Conservation (phyloP, 2,329 filamentous ascomycete genomes). For the Penicillium corylophilum region DNA sequence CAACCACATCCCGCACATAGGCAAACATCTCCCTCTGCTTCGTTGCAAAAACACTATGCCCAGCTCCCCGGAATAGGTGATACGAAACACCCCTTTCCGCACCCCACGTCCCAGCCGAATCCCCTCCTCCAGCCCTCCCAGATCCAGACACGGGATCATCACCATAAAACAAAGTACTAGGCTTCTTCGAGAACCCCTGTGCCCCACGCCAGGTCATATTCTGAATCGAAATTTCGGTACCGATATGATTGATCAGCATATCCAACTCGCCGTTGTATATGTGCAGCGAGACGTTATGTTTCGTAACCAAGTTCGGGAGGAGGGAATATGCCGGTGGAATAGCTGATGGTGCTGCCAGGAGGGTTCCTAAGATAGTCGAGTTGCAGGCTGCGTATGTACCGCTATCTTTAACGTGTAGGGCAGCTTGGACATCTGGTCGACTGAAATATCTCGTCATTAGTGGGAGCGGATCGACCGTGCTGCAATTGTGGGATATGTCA, state of each 20-base stretch:
- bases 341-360: constrained; percentile 22
- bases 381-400: constrained; percentile 32
- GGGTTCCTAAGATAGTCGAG: constrained; percentile 26
- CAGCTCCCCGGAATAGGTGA: constrained; percentile 36
- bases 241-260: constrained; percentile 40
- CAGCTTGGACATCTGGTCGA: constrained; percentile 33
- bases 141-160: constrained; percentile 24
- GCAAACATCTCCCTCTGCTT: constrained; percentile 37
- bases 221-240: constrained; percentile 36
- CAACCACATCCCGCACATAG: constrained; percentile 37
- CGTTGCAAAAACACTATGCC: constrained; percentile 34
- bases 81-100: constrained; percentile 37
- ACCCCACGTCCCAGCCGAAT: constrained; percentile 30
- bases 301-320: constrained; percentile 32
- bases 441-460: constrained; percentile 34
- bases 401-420: constrained; percentile 29
- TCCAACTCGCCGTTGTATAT: constrained; percentile 40
- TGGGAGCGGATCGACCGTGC: constrained; percentile 21
- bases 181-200: constrained; percentile 36
- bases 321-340: constrained; percentile 34
- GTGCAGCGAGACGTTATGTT: constrained; percentile 34
- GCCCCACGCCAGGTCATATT: constrained; percentile 44
- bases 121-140: background rate
- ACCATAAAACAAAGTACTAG: constrained; percentile 24
- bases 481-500: constrained; percentile 35